Evolutionary conservation across 192 early-diverging fungal genomes (phyloP).

Genomic region (Coemansia sp.): DNA sequence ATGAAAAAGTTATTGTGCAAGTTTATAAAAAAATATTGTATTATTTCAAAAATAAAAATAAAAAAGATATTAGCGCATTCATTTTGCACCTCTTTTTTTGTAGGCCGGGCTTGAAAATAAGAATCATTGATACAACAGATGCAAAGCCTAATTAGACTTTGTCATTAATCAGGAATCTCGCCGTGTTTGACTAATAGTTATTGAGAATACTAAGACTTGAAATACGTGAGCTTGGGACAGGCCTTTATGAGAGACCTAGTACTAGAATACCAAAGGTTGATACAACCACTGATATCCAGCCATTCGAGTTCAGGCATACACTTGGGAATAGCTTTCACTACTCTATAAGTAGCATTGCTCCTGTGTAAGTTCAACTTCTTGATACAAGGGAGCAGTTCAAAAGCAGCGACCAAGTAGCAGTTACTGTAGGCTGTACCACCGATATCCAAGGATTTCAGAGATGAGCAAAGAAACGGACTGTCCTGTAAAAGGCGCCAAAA

Average conservation of each 20-base stretch:
- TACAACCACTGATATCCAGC: neutral
- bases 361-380: neutral
- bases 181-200: too few relatives aligned
- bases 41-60: too few relatives aligned
- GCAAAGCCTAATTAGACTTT: too few relatives aligned
- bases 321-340: neutral
- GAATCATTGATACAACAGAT: too few relatives aligned
- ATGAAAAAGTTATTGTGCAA: too few relatives aligned
- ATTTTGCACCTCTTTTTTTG: too few relatives aligned
- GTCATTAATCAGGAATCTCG: too few relatives aligned
- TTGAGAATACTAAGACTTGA: neutral
- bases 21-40: too few relatives aligned
- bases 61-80: too few relatives aligned
- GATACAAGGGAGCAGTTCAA: neutral
- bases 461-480: slow-evolving; percentile 3
- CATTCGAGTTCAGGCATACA: neutral
- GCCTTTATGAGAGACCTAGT: too few relatives aligned
- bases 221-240: neutral
- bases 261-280: neutral
- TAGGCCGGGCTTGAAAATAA: too few relatives aligned
- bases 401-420: neutral
- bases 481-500: neutral
- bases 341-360: neutral
- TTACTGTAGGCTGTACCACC: slow-evolving; percentile 16
- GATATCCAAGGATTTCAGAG: slow-evolving; percentile 9